Evolutionary conservation across 2,329 filamentous ascomycete genomes (phyloP).

Genomic region (Calcarisporium arbuscula): DNA sequence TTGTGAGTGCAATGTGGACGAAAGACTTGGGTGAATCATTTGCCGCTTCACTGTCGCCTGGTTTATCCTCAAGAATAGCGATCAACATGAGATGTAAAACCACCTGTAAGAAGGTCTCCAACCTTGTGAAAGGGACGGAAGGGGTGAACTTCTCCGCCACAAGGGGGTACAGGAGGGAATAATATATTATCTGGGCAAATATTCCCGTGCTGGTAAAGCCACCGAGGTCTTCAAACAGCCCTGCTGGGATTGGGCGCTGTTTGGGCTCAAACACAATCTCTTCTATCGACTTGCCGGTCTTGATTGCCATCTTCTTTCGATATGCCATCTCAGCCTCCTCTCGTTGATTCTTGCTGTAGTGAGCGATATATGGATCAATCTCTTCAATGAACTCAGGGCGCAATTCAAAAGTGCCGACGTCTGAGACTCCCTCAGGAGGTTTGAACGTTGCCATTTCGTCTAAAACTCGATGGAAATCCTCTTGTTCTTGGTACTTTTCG

Average conservation of each 20-base stretch:
- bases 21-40: constrained; percentile 57
- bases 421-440: constrained; percentile 81
- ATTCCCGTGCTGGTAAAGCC: constrained; percentile 76
- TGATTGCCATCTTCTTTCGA: constrained; percentile 79
- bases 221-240: constrained; percentile 71
- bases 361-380: constrained; percentile 90
- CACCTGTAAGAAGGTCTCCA: constrained; percentile 89
- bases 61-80: constrained; percentile 75
- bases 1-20: constrained; percentile 62
- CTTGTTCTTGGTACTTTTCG: constrained; percentile 82
- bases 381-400: constrained; percentile 80
- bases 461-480: constrained; percentile 79
- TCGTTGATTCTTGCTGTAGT: constrained; percentile 94
- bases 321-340: constrained; percentile 92
- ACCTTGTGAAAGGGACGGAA: constrained; percentile 69
- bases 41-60: constrained; percentile 44
- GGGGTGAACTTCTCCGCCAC: constrained; percentile 63
- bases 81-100: constrained; percentile 82
- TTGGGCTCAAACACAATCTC: constrained; percentile 92
- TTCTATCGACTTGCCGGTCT: constrained; percentile 69
- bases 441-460: constrained; percentile 86
- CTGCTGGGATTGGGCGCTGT: constrained; percentile 66
- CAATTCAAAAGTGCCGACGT: constrained; percentile 90
- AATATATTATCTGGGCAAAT: constrained; percentile 87
- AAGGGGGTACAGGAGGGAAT: constrained; percentile 75